Evolutionary conservation across 441 rosid species (phyloP).

Genomic region (Melastoma candidum): DNA sequence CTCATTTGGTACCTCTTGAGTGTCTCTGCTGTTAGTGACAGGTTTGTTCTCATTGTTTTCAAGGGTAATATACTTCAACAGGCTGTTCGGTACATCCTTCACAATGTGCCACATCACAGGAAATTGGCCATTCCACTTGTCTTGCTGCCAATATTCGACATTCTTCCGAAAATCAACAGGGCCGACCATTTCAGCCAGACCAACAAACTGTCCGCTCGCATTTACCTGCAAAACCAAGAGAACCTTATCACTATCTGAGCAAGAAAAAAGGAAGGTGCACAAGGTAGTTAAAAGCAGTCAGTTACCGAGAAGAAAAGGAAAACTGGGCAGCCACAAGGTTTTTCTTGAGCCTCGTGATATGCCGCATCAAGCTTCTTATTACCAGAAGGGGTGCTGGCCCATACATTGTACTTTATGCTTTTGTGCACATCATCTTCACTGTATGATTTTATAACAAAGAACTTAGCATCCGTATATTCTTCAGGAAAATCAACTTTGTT

Average conservation of each 20-base stretch:
- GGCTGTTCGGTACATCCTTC: conserved; percentile 83
- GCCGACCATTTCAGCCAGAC: conserved; percentile 88
- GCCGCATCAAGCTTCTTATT: conserved; percentile 93
- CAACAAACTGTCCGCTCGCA: conserved; percentile 93
- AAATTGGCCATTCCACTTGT: conserved; percentile 96
- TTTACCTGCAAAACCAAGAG: conserved; percentile 40
- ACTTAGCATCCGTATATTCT: conserved; percentile 53
- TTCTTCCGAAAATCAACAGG: conserved; percentile 75
- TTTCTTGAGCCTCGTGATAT: conserved; percentile 69
- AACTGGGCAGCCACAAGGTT: conserved; percentile 57
- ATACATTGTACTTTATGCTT: conserved; percentile 78
- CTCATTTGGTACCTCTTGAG: conserved; percentile 59
- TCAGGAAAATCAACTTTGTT: conserved; percentile 62
- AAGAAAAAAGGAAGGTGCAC: conserved; percentile 6
- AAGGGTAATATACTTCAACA: conserved; percentile 74
- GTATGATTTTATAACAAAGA: conserved; percentile 83
- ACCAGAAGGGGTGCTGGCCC: conserved; percentile 97
- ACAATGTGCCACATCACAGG: conserved; percentile 86
- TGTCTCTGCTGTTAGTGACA: conserved; percentile 89
- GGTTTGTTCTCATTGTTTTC: conserved; percentile 96
- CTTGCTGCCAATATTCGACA: conserved; percentile 89
- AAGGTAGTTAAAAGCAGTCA: background rate
- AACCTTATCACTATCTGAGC: background rate
- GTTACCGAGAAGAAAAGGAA: conserved; percentile 85
- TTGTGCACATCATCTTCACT: conserved; percentile 98